Evolutionary conservation across 1,284 basidiomycete genomes (phyloP).

Genomic region (Ustanciosporium gigantosporum): DNA sequence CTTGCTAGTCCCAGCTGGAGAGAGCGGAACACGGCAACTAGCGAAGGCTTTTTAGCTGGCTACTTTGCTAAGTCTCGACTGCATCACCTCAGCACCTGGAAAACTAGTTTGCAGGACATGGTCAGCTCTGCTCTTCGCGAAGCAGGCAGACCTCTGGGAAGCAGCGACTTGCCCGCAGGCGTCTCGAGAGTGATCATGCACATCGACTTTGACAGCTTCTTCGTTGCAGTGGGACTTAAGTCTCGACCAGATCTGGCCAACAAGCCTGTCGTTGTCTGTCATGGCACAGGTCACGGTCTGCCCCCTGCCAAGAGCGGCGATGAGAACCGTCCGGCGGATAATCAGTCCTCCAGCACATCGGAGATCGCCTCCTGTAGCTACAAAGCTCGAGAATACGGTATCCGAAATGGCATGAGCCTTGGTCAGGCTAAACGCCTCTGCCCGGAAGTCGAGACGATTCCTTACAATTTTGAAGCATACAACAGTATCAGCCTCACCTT

Average conservation of each 20-base stretch:
- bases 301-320: constrained; percentile 16
- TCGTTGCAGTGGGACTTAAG: constrained; percentile 67
- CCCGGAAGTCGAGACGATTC: constrained; percentile 72
- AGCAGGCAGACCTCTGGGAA: constrained; percentile 73
- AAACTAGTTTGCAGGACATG: constrained; percentile 80
- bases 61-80: constrained; percentile 90
- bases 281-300: constrained; percentile 65
- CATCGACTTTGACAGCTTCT: constrained; percentile 85
- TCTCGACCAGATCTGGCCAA: constrained; percentile 43
- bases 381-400: constrained; percentile 82
- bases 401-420: constrained; percentile 91
- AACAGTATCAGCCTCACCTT: constrained; percentile 73
- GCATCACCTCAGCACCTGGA: constrained; percentile 90
- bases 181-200: constrained; percentile 59
- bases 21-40: constrained; percentile 80
- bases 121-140: constrained; percentile 68
- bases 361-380: constrained; percentile 95
- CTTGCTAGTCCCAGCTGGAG: constrained; percentile 69
- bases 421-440: constrained; percentile 57
- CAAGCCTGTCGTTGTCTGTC: constrained; percentile 87
- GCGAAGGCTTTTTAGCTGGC: constrained; percentile 79
- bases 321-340: constrained; percentile 18
- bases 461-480: constrained; percentile 78
- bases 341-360: constrained; percentile 49
- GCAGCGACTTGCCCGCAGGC: constrained; percentile 53